phyloP scores from a whole-genome alignment of 495 filamentous ascomycete genomes.

The Aspergillus incahuasiensis region DNA sequence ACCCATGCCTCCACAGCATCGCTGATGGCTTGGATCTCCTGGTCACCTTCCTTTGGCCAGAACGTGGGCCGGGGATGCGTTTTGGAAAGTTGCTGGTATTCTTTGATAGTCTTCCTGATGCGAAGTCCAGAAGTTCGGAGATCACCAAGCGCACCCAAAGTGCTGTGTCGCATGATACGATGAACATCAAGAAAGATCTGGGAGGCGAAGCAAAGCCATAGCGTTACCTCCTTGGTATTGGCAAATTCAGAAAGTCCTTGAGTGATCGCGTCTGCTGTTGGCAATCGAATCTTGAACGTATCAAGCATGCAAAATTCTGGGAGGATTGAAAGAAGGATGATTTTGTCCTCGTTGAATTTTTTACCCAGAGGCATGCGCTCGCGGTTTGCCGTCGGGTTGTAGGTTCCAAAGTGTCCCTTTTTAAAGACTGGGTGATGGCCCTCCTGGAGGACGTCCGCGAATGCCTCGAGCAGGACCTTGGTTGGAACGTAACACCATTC shows the following conservation, averaged over 20 bases:
- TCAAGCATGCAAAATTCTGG: slow-evolving; percentile 29
- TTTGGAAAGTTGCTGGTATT: slow-evolving; percentile 21
- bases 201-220: slow-evolving; percentile 30
- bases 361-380: slow-evolving; percentile 24
- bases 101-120: slow-evolving; percentile 26
- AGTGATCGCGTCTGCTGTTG: slow-evolving; percentile 26
- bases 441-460: slow-evolving; percentile 22
- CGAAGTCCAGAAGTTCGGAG: slow-evolving; percentile 28
- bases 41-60: slow-evolving; percentile 27
- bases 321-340: slow-evolving; percentile 26
- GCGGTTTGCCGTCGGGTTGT: slow-evolving; percentile 28
- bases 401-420: slow-evolving; percentile 27
- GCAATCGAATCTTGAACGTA: slow-evolving; percentile 20
- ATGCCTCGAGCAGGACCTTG: slow-evolving; percentile 21
- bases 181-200: slow-evolving; percentile 33
- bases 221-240: slow-evolving; percentile 22
- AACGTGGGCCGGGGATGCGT: slow-evolving; percentile 23
- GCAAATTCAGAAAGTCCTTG: slow-evolving; percentile 24
- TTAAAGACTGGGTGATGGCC: slow-evolving; percentile 27
- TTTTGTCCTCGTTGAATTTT: slow-evolving; percentile 32
- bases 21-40: slow-evolving; percentile 19
- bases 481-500: slow-evolving; percentile 28
- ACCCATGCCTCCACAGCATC: slow-evolving; percentile 22
- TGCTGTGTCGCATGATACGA: slow-evolving; percentile 26
- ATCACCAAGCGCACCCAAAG: slow-evolving; percentile 24